These are phyloP conservation scores for Exophiala lecanii-corni DNA, from an alignment of 2,329 filamentous ascomycete genomes.

Conservation along the genomic window DNA sequence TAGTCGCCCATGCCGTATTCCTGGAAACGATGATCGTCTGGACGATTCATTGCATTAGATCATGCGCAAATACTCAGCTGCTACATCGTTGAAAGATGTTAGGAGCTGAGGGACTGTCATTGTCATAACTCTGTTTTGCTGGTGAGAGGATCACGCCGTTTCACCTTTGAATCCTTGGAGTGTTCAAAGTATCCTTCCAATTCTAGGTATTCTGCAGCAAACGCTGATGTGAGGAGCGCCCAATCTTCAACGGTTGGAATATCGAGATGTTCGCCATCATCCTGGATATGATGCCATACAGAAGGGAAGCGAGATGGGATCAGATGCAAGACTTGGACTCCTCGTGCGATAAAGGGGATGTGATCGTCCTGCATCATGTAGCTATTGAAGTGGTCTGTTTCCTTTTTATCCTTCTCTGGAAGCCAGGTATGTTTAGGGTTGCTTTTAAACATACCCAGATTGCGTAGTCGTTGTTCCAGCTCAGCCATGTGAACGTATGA, in stretches of 20 bases:
- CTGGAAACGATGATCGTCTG: too few species aligned
- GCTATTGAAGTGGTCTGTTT: conserved; percentile 43
- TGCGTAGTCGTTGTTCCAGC: conserved; percentile 69
- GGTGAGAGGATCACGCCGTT: conserved; percentile 18
- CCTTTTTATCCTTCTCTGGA: conserved; percentile 28
- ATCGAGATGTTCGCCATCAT: conserved; percentile 82
- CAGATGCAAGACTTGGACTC: conserved; percentile 83
- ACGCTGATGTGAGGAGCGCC: conserved; percentile 76
- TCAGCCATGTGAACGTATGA: conserved; percentile 73
- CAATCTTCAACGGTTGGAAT: conserved; percentile 77
- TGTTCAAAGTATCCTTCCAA: conserved; percentile 54
- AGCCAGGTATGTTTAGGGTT: conserved; percentile 34
- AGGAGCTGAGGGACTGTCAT: conserved; percentile 6
- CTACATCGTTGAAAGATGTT: too few species aligned
- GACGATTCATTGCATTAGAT: too few species aligned
- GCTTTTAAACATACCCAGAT: conserved; percentile 62
- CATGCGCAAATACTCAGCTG: too few species aligned
- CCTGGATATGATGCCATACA: conserved; percentile 82
- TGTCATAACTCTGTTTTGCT: conserved; percentile 31
- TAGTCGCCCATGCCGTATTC: too few species aligned
- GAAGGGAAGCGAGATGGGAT: conserved; percentile 77
- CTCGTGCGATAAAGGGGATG: conserved; percentile 78
- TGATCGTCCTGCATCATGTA: conserved; percentile 78
- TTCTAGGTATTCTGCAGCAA: conserved; percentile 90
- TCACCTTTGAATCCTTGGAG: conserved; percentile 10